phyloP scores from a whole-genome alignment of 495 filamentous ascomycete species.

The Aspergillus nanangensis region DNA sequence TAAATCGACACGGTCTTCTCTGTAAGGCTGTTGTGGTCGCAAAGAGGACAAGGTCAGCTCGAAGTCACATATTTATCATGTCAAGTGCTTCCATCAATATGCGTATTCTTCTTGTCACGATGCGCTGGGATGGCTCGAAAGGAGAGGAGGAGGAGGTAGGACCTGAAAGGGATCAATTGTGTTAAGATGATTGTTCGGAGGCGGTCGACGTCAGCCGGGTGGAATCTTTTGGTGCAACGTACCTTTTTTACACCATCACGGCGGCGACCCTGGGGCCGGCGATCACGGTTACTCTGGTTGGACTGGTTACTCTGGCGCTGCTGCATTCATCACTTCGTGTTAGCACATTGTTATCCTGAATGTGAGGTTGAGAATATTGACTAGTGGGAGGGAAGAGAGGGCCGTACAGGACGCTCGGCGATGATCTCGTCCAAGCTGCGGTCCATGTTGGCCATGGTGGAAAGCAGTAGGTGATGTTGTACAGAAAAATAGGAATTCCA shows the following conservation, averaged over 20 bases:
- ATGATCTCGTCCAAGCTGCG: constrained; percentile 83
- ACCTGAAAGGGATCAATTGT: constrained; percentile 30
- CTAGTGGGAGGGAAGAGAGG: constrained; percentile 1
- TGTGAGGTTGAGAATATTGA: no score
- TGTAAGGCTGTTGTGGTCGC: constrained; percentile 50
- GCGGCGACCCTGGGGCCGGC: constrained; percentile 58
- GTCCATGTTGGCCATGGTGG: constrained; percentile 54
- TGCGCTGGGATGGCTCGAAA: constrained; percentile 34
- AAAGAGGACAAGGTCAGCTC: constrained; percentile 52
- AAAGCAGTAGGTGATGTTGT: background rate
- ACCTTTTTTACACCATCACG: constrained; percentile 85
- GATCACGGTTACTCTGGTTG: constrained; percentile 33
- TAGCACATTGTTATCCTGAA: no score
- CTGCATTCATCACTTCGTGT: constrained; percentile 7
- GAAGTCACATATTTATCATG: constrained; percentile 45
- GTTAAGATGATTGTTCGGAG: constrained; percentile 18
- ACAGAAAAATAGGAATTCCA: constrained; percentile 2
- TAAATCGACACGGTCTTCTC: constrained; percentile 49
- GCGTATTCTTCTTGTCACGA: constrained; percentile 30
- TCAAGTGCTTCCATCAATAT: constrained; percentile 32
- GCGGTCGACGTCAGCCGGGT: no score
- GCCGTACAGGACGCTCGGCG: constrained; percentile 68
- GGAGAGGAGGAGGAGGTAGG: constrained; percentile 37
- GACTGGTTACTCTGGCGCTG: constrained; percentile 28
- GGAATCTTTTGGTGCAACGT: no score